These are phyloP conservation scores for Podaxis mareebaensis DNA, from an alignment of 768 basidiomycete genomes.

Conservation along the genomic window DNA sequence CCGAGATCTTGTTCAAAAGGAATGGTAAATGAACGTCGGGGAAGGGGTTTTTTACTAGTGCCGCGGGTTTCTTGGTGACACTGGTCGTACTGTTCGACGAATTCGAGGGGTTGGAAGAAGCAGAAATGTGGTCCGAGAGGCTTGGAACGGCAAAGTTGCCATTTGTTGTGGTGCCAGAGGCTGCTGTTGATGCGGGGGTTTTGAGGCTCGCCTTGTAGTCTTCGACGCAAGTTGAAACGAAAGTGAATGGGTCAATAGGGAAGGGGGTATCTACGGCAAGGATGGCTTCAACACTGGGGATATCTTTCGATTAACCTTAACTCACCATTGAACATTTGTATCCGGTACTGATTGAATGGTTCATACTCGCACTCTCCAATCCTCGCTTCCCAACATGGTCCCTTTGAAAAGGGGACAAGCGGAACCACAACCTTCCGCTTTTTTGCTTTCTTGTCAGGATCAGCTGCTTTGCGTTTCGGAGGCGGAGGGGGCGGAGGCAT, in stretches of 20 bases:
- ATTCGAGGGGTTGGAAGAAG: conserved; percentile 16
- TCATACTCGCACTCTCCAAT: conserved; percentile 70
- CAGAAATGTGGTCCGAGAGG: conserved; percentile 32
- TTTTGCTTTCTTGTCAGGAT: conserved; percentile 54
- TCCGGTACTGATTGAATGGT: conserved; percentile 70
- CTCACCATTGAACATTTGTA: conserved; percentile 84
- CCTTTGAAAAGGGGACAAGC: conserved; percentile 78
- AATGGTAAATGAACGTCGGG: conserved; percentile 64
- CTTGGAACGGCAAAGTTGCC: conserved; percentile 47
- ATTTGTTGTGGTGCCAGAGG: conserved; percentile 21
- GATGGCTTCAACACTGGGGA: conserved; percentile 8
- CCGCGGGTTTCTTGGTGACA: conserved; percentile 30
- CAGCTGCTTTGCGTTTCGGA: conserved; percentile 69
- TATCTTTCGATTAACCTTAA: conserved; percentile 3
- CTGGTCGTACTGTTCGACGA: conserved; percentile 16
- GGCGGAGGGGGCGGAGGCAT: conserved; percentile 23
- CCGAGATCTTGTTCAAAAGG: conserved; percentile 63
- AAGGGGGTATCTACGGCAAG: conserved; percentile 60
- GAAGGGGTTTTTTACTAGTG: conserved; percentile 57
- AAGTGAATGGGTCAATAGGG: conserved; percentile 79
- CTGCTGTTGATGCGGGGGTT: conserved; percentile 16
- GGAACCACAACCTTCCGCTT: conserved; percentile 78
- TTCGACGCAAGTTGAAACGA: conserved; percentile 52
- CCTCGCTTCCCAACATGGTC: conserved; percentile 76
- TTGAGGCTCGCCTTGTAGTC: conserved; percentile 32